Base-by-base conservation (phyloP, 331 rosid species). In the Stylosanthes scabra region DNA sequence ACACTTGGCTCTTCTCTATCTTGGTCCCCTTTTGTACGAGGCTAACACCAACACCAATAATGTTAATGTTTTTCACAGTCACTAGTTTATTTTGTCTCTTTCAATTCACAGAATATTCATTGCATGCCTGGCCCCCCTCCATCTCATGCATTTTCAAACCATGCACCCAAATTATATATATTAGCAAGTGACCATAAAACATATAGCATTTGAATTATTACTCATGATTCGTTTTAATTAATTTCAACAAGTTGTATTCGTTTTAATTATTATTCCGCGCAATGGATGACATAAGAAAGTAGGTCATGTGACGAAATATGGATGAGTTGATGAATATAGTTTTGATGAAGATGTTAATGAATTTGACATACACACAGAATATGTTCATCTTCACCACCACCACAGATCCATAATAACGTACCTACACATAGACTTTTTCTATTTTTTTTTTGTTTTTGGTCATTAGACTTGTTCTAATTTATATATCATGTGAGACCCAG, bases 1-100 rank as follows among this genome's bases (percentile, higher is more conserved):
- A n/a, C n/a, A n/a, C n/a, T n/a, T n/a, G n/a, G n/a, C n/a, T n/a
- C n/a, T n/a, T n/a, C n/a, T n/a, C n/a, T n/a, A n/a, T n/a, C n/a
- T 65, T 70, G 89, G 89, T 80, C 87, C 89, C 81, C 68, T 58
- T 0, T 66, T 65, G 83, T 81, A 81, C 83, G 62, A 74, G 47
- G 72, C 70, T n/a, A 68, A 72, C 81, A 63, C 59, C 52, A 68
- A 72, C 81, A 63, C 59, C 52, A 11, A 20, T 20, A 20, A 20
- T 20, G 25, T 20, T 20, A 20, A 20, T 1, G 25, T 20, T 20
- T 74, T 54, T 70, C 58, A 41, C 46, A 28, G 59, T 12, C 65
- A 70, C 1, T 1, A 20, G 15, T 70, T 59, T n/a, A 16, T 58
- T 58, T 81, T 75, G 50, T 59, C 59, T 68, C 51, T 75, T 57